These are phyloP conservation scores for Phytophthora chlamydospora DNA, from an alignment of 352 stramenopile species.

Conservation along the genomic window DNA sequence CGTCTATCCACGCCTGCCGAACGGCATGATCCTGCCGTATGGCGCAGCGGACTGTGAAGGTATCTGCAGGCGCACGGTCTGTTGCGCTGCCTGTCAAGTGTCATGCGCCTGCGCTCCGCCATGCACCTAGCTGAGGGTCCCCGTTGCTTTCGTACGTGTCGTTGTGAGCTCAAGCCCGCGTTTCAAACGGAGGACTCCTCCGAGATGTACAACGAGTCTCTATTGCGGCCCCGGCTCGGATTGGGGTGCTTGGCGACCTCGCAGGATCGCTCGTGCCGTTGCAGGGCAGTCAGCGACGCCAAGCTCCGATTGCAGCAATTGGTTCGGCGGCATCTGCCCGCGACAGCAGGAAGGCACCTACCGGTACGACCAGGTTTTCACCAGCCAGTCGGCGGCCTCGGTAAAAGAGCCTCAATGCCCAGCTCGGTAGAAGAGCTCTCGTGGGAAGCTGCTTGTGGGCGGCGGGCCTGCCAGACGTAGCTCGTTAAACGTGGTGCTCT, in stretches of 20 bases:
- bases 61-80: not conserved
- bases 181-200: too few species aligned
- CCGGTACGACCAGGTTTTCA: not conserved
- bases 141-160: slow-evolving; percentile 12
- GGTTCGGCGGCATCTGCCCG: slow-evolving; percentile 2
- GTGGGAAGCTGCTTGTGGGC: slow-evolving; percentile 2
- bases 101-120: not conserved
- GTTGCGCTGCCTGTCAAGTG: not conserved
- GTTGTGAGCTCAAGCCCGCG: slow-evolving; percentile 17
- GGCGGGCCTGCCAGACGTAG: slow-evolving; percentile 6
- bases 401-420: slow-evolving; percentile 19
- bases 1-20: slow-evolving; percentile 14
- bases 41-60: not conserved
- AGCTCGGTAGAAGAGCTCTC: slow-evolving; percentile 23
- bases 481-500: slow-evolving; percentile 5
- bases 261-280: slow-evolving; percentile 12
- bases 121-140: too few species aligned
- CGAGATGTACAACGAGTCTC: not conserved
- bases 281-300: not conserved
- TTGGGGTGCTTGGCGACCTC: not conserved
- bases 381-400: slow-evolving; percentile 16
- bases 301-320: slow-evolving; percentile 4
- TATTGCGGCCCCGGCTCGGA: too few species aligned
- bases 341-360: not conserved
- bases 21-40: slow-evolving; percentile 1